phyloP scores from a whole-genome alignment of 2,329 filamentous ascomycete species.

The Chaetomium sp. region DNA sequence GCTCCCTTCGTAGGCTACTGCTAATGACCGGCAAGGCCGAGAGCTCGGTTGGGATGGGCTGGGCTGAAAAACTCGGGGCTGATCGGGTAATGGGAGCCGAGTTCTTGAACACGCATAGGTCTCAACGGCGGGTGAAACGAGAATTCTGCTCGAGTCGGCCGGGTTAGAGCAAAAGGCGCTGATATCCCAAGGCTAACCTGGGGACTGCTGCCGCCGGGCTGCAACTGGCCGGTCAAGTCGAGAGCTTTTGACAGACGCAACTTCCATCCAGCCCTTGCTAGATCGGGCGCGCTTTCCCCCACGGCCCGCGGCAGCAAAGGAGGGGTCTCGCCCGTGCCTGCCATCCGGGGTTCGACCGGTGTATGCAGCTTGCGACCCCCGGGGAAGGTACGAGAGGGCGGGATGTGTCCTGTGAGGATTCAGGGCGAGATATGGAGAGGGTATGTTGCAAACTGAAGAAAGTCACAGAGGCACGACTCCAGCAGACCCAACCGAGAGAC shows the following conservation, averaged over 20 bases:
- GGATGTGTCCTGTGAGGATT: too few relatives aligned
- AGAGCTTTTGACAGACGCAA: background rate
- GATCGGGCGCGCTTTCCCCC: background rate
- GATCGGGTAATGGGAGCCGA: too few relatives aligned
- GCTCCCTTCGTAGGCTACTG: too few relatives aligned
- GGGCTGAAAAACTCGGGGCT: too few relatives aligned
- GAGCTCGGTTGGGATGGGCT: too few relatives aligned
- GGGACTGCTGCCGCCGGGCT: conserved; percentile 11
- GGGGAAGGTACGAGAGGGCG: background rate
- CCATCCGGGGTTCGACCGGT: conserved; percentile 2
- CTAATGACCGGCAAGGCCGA: too few relatives aligned
- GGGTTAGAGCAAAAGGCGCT: too few relatives aligned
- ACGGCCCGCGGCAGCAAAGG: background rate
- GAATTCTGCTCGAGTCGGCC: too few relatives aligned
- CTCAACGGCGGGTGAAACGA: too few relatives aligned
- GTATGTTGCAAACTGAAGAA: too few relatives aligned
- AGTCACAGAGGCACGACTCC: background rate
- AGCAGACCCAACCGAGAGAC: background rate
- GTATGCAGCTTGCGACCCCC: background rate
- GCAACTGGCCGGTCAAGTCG: conserved; percentile 7
- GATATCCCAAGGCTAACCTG: background rate
- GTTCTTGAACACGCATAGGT: too few relatives aligned
- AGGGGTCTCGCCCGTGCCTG: background rate
- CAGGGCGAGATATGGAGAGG: too few relatives aligned
- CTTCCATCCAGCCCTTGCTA: background rate